These are phyloP conservation scores for Trichothecium roseum DNA, from an alignment of 2,329 filamentous ascomycete species.

Conservation along the genomic window DNA sequence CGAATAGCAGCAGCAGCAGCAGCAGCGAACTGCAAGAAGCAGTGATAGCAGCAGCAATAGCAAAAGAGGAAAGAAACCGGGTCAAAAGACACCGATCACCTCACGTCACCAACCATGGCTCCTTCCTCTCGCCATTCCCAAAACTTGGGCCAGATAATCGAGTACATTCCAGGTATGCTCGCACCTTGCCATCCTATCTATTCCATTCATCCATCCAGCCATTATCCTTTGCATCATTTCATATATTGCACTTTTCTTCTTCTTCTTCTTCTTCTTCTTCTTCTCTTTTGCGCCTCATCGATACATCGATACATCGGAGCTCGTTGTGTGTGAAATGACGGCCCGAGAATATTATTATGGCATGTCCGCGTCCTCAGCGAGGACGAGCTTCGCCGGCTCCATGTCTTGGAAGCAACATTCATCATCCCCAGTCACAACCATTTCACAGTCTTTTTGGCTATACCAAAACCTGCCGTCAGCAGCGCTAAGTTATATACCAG, in stretches of 20 bases:
- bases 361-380: background rate
- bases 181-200: conserved; percentile 1
- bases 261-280: no score
- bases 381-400: background rate
- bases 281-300: no score
- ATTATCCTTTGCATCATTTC: no score
- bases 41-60: no score
- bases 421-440: conserved; percentile 6
- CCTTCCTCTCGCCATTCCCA: conserved; percentile 37
- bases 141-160: conserved; percentile 80
- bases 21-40: no score
- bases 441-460: conserved; percentile 2
- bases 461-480: conserved; percentile 7
- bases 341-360: background rate
- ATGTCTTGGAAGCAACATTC: conserved; percentile 1
- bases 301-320: no score
- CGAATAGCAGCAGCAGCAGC: no score
- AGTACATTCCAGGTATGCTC: conserved; percentile 82
- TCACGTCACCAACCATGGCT: conserved; percentile 30
- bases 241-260: no score
- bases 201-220: conserved; percentile 2
- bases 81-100: conserved; percentile 5
- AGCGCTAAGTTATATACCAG: conserved; percentile 36
- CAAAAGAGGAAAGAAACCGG: background rate
- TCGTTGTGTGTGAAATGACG: background rate